Base-by-base conservation (phyloP, 306 rosid genomes). In the Gleditsia sinensis region DNA sequence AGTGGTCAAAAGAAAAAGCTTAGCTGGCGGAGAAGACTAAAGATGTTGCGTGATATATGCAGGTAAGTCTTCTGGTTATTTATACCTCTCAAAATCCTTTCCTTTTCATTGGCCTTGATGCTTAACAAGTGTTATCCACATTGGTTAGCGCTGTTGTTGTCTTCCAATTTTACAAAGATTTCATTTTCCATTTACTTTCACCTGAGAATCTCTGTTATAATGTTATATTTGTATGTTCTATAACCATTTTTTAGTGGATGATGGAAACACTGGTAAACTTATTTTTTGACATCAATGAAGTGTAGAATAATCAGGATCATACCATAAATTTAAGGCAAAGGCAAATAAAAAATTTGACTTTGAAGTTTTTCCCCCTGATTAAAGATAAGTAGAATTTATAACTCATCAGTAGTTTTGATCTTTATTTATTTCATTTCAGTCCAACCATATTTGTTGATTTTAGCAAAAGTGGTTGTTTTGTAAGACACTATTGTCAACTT, bases 1-100 rank as follows among this genome's bases (percentile, higher is more conserved):
- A 92, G 96, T 24, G 98, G 96, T 71, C 99, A 92, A 78, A 92
- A 92, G 83, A 94, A 92, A 80, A 92, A 79, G 88, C 93, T 92
- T 75, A 87, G 89, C 81, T 92, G 96, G 99, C 89, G 97, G 61
- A 89, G 88, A 81, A 89, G 80, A 81, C 81, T 95, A 32, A 95
- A 83, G 81, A 95, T 95, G 98, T 60, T 95, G 78, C 93, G 96
- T 40, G 98, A 95, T 76, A 92, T 95, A 72, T 92, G 99, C 97
- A 92, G 88, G 99, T 88, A 75, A 40, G 51, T 76, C 77, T 73
- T 82, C 54, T 54, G 51, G 48, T 58, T 16, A 48, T 68, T 43
- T 49, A 48, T 80, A 13, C n/a, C 72, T 50, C 30, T 40, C 28
- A 65, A 28, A 75, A 59, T 72, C 48, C 3, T 24, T 33, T 49